phyloP scores from a whole-genome alignment of 164 flowering plant species.

The Tetracentron sinense region DNA sequence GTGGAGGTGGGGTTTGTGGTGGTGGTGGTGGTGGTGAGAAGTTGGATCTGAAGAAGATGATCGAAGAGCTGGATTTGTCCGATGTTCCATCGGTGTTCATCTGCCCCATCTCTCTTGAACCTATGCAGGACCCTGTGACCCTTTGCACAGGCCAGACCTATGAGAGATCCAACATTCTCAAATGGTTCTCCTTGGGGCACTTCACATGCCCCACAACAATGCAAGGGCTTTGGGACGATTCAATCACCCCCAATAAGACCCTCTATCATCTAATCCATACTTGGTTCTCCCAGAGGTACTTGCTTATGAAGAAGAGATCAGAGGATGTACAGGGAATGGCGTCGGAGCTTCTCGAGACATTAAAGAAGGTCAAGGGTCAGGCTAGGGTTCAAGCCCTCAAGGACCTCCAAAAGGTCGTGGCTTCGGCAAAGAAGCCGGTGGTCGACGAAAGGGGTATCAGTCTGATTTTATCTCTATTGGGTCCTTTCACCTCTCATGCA shows the following conservation, averaged over 20 bases:
- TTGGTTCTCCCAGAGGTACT: slow-evolving; percentile 69
- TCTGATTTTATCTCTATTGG: slow-evolving; percentile 56
- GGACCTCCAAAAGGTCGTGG: slow-evolving; percentile 62
- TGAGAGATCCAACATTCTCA: slow-evolving; percentile 64
- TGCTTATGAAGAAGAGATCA: slow-evolving; percentile 68
- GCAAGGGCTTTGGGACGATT: slow-evolving; percentile 56
- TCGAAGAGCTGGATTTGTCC: slow-evolving; percentile 42
- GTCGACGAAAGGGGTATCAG: slow-evolving; percentile 61
- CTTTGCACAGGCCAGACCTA: slow-evolving; percentile 77
- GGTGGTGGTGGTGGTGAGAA: slow-evolving; percentile 35
- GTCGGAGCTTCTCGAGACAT: slow-evolving; percentile 54
- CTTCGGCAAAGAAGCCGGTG: slow-evolving; percentile 58
- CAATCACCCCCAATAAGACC: slow-evolving; percentile 59
- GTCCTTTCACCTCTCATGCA: slow-evolving; percentile 86
- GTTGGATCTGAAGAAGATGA: slow-evolving; percentile 45
- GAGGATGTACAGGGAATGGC: slow-evolving; percentile 82
- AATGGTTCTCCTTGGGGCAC: slow-evolving; percentile 68
- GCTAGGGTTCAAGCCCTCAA: slow-evolving; percentile 72
- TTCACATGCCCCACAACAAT: slow-evolving; percentile 72
- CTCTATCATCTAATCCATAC: slow-evolving; percentile 49
- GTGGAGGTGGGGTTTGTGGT: slow-evolving; percentile 20
- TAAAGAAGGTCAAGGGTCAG: slow-evolving; percentile 86
- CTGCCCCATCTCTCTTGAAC: slow-evolving; percentile 79
- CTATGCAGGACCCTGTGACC: slow-evolving; percentile 82
- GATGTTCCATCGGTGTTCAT: slow-evolving; percentile 68